Conservation (phyloP, 352 stramenopile genomes). For the Halophytophthora polymorphica region DNA sequence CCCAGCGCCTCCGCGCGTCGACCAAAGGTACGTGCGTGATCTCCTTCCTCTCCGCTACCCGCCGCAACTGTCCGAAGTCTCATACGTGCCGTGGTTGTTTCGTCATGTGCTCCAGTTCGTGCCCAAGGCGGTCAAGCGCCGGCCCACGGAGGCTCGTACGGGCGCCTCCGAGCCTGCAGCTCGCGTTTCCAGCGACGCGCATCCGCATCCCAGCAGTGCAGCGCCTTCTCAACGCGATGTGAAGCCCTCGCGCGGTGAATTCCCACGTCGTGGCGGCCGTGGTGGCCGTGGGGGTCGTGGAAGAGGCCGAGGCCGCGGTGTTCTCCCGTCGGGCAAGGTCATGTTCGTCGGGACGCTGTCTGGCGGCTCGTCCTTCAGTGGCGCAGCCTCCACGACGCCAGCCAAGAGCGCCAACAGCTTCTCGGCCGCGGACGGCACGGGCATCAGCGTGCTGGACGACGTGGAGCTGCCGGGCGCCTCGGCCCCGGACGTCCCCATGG, state of each 20-base stretch:
- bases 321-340: slow-evolving; percentile 63
- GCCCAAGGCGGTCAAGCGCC: slow-evolving; percentile 66
- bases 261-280: slow-evolving; percentile 35
- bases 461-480: slow-evolving; percentile 55
- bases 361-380: slow-evolving; percentile 74
- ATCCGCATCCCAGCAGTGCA: slow-evolving; percentile 17
- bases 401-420: slow-evolving; percentile 46
- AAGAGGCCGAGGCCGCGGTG: slow-evolving; percentile 42
- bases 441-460: slow-evolving; percentile 84
- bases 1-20: slow-evolving; percentile 37
- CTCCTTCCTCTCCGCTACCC: no score
- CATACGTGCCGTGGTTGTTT: neutral
- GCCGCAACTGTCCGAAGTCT: neutral
- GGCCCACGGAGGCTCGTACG: slow-evolving; percentile 25
- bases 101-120: slow-evolving; percentile 43
- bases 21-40: slow-evolving; percentile 35
- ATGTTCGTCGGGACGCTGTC: slow-evolving; percentile 80
- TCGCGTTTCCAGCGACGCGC: slow-evolving; percentile 15
- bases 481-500: slow-evolving; percentile 47
- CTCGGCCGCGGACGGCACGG: slow-evolving; percentile 66
- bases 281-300: slow-evolving; percentile 49
- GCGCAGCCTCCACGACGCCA: slow-evolving; percentile 20
- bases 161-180: slow-evolving; percentile 5
- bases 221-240: slow-evolving; percentile 21
- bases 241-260: slow-evolving; percentile 40